Evolutionary conservation across 2,329 filamentous ascomycete genomes (phyloP).

Genomic region (Ceratocystis cacaofunesta): DNA sequence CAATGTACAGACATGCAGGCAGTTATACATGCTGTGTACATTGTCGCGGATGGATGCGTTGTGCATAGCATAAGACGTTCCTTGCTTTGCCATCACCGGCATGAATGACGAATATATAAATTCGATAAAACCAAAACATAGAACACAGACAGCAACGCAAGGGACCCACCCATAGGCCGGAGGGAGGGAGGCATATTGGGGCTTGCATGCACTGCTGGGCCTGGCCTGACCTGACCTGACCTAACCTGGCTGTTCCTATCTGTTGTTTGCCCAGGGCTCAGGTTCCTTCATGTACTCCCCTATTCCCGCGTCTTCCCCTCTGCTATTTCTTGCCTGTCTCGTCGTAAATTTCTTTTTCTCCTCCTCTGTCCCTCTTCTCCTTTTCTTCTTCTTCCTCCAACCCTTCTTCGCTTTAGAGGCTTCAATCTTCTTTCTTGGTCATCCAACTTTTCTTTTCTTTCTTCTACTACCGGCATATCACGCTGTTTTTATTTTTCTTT

Average conservation of each 20-base stretch:
- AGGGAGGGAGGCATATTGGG: slow-evolving; percentile 1
- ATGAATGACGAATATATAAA: neutral
- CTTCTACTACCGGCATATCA: slow-evolving; percentile 21
- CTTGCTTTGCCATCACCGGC: neutral
- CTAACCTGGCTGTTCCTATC: neutral
- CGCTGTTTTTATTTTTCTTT: slow-evolving; percentile 19
- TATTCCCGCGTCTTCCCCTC: slow-evolving; percentile 6
- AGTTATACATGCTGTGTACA: no score
- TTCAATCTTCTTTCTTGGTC: slow-evolving; percentile 19
- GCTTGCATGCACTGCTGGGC: neutral
- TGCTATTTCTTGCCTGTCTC: slow-evolving; percentile 17
- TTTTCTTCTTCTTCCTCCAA: slow-evolving; percentile 18
- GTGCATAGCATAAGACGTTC: neutral
- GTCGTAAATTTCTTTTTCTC: slow-evolving; percentile 20
- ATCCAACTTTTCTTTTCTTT: slow-evolving; percentile 19
- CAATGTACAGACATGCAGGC: no score
- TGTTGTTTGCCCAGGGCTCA: neutral
- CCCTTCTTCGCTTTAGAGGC: slow-evolving; percentile 14
- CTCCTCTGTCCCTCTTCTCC: slow-evolving; percentile 19
- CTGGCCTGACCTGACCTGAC: neutral
- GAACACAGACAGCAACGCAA: neutral
- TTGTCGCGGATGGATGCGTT: no score
- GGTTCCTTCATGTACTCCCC: slow-evolving; percentile 18
- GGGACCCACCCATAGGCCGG: neutral
- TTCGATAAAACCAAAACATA: neutral